Conservation (phyloP, 2,329 filamentous ascomycete species). For the Claviceps quebecensis region DNA sequence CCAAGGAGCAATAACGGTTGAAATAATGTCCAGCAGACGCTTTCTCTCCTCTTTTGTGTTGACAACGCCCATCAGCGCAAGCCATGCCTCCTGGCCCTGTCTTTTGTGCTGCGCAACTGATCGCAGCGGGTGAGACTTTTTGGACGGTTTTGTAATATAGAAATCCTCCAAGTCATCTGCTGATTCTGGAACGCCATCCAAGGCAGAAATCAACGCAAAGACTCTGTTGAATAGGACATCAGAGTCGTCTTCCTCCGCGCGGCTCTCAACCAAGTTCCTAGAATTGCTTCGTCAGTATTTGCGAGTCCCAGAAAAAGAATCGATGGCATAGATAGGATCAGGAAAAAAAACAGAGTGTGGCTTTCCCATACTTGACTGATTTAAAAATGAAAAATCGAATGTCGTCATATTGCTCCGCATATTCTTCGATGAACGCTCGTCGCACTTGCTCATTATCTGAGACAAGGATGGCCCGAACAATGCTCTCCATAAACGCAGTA, state of each 20-base stretch:
- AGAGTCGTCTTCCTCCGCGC: constrained; percentile 9
- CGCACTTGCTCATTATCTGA: constrained; percentile 45
- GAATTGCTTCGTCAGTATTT: constrained; percentile 1
- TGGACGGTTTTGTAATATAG: constrained; percentile 49
- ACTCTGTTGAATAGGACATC: constrained; percentile 36
- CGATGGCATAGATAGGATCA: too few relatives aligned
- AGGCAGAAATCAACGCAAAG: constrained; percentile 47
- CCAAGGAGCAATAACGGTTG: constrained; percentile 72
- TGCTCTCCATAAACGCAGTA: constrained; percentile 46
- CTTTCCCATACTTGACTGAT: constrained; percentile 45
- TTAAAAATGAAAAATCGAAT: constrained; percentile 72
- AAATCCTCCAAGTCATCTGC: constrained; percentile 54
- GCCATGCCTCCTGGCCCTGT: constrained; percentile 75
- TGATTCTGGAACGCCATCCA: constrained; percentile 57
- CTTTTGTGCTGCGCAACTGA: constrained; percentile 61
- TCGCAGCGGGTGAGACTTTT: constrained; percentile 51
- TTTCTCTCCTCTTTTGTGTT: constrained; percentile 67
- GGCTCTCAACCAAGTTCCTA: constrained; percentile 16
- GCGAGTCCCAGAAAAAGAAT: not conserved
- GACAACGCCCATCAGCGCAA: constrained; percentile 55
- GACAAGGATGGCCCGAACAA: constrained; percentile 49
- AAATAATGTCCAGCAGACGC: constrained; percentile 58
- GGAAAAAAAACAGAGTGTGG: not conserved
- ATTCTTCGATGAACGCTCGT: constrained; percentile 64
- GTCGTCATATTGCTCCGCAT: constrained; percentile 68